A percentile compares a stretch with the other conserved stretches of the same genome.
phyloP scores from a whole-genome alignment of 2,329 filamentous ascomycete species.

The Fusarium scirpi region DNA sequence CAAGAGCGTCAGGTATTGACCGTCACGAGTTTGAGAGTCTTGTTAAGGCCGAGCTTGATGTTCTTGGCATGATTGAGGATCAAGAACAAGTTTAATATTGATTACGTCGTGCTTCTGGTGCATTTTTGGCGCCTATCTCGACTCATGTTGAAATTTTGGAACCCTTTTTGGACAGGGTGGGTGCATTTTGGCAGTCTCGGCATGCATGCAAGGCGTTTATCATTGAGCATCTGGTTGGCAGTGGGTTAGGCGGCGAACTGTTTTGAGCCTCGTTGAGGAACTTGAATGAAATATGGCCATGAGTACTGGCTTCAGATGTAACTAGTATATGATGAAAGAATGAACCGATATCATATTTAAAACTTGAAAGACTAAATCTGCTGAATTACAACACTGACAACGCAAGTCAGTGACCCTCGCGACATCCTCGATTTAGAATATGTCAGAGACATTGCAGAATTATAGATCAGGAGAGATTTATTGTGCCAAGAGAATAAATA shows the following conservation, averaged over 20 bases:
- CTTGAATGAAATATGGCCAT: constrained; percentile 15
- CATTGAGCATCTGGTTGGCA: constrained; percentile 24
- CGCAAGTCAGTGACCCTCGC: background rate
- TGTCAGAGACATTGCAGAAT: background rate
- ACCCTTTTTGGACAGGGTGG: background rate
- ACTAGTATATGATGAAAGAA: constrained; percentile 28
- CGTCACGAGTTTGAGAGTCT: constrained; percentile 80
- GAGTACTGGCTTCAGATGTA: background rate
- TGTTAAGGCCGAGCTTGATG: constrained; percentile 77
- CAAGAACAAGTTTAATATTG: constrained; percentile 46
- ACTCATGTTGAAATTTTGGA: background rate
- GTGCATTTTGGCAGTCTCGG: constrained; percentile 18
- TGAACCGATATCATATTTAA: constrained; percentile 16
- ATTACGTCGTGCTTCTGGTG: background rate
- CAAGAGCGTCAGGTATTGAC: constrained; percentile 77
- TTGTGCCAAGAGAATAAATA: background rate
- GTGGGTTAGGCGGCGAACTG: constrained; percentile 5
- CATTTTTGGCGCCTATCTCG: constrained; percentile 1
- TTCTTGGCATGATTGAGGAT: constrained; percentile 77
- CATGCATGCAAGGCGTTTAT: constrained; percentile 45
- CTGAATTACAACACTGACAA: background rate
- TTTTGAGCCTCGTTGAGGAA: constrained; percentile 6
- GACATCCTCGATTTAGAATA: background rate
- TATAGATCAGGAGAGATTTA: background rate
- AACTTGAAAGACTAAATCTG: background rate